Base-by-base conservation (phyloP, 768 basidiomycete genomes). In the Lentinula raphanica region DNA sequence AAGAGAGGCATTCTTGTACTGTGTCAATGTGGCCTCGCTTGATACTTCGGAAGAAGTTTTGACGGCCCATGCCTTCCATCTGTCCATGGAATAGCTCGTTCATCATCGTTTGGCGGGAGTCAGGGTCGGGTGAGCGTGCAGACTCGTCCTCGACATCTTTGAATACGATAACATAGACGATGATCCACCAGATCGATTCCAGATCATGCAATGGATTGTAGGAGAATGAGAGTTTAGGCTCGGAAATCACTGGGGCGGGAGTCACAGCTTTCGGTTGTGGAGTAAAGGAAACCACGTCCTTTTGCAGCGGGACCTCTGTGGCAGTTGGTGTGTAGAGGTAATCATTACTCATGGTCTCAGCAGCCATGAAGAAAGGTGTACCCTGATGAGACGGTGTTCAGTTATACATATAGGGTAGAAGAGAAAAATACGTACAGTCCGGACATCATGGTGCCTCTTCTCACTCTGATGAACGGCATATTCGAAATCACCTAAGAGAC, bases 141-240 rank as follows among this genome's bases (percentile, higher is more conserved):
- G 13, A 1, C 31, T 9, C 27, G 8, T 31, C 48, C 11, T 13
- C 49, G 13, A 13, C 19, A 19, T 35, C 49, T n/a, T 50, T 50
- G 49, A 50, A 50, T 7, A 29, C 29, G 19, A 50, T 29, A 11
- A 50, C 32, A n/a, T 35, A 50, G 11, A 36, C 49, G 23, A 36
- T n/a, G 12, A 50, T 17, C 49, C 49, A 50, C 49, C 32, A 50
- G 5, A 35, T 21, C 2, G 32, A 50, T 27, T 50, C 49, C 15
- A 50, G 29, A n/a, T 50, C 49, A 31, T 50, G 32, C 32, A 50
- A n/a, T 21, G 49, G 49, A 31, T 50, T 50, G 31, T 50, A 49
- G 28, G 21, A 15, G 19, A 36, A 50, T 21, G 21, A 21, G 23
- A n/a, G n/a, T n/a, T n/a, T n/a, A n/a, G n/a, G n/a, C n/a, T n/a